Percentiles rank a stretch among this genome's conserved stretches.
These are phyloP conservation scores for Leonotis leonurus DNA, from an alignment of 257 asterid species.

Conservation along the genomic window DNA sequence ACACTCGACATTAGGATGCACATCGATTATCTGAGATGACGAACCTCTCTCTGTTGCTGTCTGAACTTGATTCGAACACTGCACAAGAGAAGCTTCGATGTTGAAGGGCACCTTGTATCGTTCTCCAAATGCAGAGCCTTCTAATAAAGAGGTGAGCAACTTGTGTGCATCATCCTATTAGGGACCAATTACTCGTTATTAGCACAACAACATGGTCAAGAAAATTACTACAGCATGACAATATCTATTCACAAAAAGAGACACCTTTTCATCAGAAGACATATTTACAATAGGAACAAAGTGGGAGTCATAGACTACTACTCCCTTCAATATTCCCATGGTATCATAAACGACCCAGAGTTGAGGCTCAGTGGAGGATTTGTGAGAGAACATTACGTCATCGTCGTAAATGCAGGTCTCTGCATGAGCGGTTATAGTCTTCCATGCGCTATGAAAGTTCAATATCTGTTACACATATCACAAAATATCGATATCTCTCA, in stretches of 20 bases:
- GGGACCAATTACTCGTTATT: background rate
- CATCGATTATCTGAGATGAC: background rate
- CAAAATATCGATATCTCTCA: background rate
- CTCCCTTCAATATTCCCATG: conserved; percentile 33
- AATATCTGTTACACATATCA: conserved; percentile 28
- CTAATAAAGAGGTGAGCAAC: background rate
- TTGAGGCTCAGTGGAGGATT: conserved; percentile 6
- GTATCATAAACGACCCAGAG: conserved; percentile 20
- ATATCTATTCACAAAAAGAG: background rate
- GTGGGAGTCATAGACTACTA: conserved; percentile 14
- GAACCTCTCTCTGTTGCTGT: too few relatives aligned
- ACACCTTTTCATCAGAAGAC: conserved; percentile 23
- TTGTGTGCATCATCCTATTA: background rate
- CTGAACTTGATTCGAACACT: too few relatives aligned
- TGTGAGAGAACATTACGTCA: conserved; percentile 8
- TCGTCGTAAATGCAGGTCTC: conserved; percentile 26
- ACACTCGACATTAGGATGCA: background rate
- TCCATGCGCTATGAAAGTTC: conserved; percentile 16
- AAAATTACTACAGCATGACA: background rate
- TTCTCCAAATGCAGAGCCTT: background rate
- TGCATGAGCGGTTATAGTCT: conserved; percentile 34
- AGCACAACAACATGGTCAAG: background rate
- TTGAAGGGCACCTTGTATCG: background rate
- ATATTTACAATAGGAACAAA: conserved; percentile 17
- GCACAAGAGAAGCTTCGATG: conserved; percentile 23